These are phyloP conservation scores for Astraeus odoratus DNA, from an alignment of 768 basidiomycete species.

Conservation along the genomic window DNA sequence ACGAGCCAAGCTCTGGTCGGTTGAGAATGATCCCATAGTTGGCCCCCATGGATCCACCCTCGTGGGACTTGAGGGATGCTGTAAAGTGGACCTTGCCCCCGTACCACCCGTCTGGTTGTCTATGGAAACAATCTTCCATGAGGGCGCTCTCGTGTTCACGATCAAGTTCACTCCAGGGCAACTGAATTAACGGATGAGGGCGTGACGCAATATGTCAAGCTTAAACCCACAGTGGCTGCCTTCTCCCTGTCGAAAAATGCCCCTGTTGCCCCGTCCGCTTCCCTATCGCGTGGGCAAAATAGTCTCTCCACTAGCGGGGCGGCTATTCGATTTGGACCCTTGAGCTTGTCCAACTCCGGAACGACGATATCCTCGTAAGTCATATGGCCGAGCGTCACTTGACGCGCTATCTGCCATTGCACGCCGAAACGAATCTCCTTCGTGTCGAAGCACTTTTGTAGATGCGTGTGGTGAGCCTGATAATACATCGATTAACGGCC, in stretches of 20 bases:
- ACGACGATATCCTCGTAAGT: constrained; percentile 27
- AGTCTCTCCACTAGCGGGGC: constrained; percentile 22
- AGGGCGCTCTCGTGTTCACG: constrained; percentile 34
- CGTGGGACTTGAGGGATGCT: constrained; percentile 27
- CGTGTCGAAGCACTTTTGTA: constrained; percentile 18
- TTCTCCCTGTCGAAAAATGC: constrained; percentile 10
- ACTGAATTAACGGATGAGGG: constrained; percentile 28
- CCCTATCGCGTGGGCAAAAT: constrained; percentile 1
- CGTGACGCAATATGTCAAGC: constrained; percentile 8
- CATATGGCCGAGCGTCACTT: constrained; percentile 26
- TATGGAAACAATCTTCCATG: constrained; percentile 29
- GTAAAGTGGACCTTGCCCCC: constrained; percentile 56
- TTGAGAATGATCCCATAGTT: constrained; percentile 39
- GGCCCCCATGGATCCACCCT: constrained; percentile 1
- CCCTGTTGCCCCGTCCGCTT: constrained; percentile 6
- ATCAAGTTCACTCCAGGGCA: constrained; percentile 60
- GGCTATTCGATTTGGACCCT: constrained; percentile 26
- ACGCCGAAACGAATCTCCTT: constrained; percentile 36
- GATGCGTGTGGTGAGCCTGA: constrained; percentile 8
- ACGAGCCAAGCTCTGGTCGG: constrained; percentile 44
- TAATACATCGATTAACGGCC: background rate
- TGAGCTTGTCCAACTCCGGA: constrained; percentile 21
- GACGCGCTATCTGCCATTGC: constrained; percentile 48
- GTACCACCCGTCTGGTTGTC: constrained; percentile 40
- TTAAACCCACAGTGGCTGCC: constrained; percentile 12